Evolutionary conservation across 1,284 basidiomycete species (phyloP).

Genomic region (Ustilago lituana): DNA sequence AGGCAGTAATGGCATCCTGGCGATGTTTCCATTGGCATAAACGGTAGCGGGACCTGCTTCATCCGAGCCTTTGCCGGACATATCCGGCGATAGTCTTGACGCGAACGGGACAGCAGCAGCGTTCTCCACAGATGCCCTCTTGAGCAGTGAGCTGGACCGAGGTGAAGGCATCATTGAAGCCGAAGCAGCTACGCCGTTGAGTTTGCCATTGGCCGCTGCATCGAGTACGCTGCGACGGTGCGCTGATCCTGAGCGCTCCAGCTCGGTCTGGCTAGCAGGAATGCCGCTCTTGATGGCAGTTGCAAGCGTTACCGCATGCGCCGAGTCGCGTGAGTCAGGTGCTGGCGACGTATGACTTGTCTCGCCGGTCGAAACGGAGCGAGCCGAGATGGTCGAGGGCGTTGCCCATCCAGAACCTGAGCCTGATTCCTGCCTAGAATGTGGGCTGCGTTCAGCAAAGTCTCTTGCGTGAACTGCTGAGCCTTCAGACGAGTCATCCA

Average conservation of each 20-base stretch:
- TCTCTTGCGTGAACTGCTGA: background rate
- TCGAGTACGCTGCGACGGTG: background rate
- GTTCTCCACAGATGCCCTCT: background rate
- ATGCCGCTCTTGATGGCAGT: conserved; percentile 14
- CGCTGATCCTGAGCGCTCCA: conserved; percentile 2
- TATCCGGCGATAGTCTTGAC: no score
- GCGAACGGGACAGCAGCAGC: background rate
- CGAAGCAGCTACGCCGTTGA: background rate
- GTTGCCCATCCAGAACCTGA: conserved; percentile 36
- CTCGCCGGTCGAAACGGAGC: conserved; percentile 33
- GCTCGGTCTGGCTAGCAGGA: background rate
- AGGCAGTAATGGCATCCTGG: conserved; percentile 22
- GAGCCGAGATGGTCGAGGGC: conserved; percentile 26
- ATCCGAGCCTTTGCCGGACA: background rate
- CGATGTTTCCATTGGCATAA: conserved; percentile 43
- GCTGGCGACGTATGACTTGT: conserved; percentile 25
- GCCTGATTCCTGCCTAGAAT: conserved; percentile 15
- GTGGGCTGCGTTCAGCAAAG: conserved; percentile 6
- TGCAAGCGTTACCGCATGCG: conserved; percentile 8
- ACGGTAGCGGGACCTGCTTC: background rate
- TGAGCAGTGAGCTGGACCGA: conserved; percentile 15
- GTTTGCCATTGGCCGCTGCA: background rate
- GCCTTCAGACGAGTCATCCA: conserved; percentile 3
- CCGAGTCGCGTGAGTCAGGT: conserved; percentile 7
- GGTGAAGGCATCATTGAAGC: background rate